A percentile compares a stretch with the other conserved stretches of the same genome.
Evolutionary conservation across 23 red algal genomes (phyloP).

Genomic region (Porphyridium purpureum): DNA sequence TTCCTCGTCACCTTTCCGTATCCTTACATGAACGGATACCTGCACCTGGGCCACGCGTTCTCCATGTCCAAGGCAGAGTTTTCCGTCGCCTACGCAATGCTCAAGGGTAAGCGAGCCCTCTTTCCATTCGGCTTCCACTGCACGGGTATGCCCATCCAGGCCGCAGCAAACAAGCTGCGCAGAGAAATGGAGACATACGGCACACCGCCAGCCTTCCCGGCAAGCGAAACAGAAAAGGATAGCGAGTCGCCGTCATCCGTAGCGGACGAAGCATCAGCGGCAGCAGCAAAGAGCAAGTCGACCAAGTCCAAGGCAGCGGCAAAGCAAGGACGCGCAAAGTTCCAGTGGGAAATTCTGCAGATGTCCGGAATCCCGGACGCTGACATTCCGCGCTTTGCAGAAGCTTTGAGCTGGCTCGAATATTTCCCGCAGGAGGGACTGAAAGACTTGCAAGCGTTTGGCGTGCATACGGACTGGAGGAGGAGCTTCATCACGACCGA

Average conservation of each 20-base stretch:
- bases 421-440: slow-evolving; percentile 78
- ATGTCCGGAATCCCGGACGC: slow-evolving; percentile 47
- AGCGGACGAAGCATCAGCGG: not conserved
- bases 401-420: slow-evolving; percentile 67
- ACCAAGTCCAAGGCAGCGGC: slow-evolving; percentile 60
- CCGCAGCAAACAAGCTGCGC: slow-evolving; percentile 66
- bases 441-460: slow-evolving; percentile 44
- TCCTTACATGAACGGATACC: slow-evolving; percentile 89
- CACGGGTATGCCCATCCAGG: slow-evolving; percentile 99
- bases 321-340: slow-evolving; percentile 41
- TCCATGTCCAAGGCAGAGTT: slow-evolving; percentile 97
- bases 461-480: slow-evolving; percentile 84
- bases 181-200: slow-evolving; percentile 68
- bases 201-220: slow-evolving; percentile 57
- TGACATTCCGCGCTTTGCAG: slow-evolving; percentile 63
- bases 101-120: slow-evolving; percentile 53
- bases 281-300: slow-evolving; percentile 16
- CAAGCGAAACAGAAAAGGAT: slow-evolving; percentile 4
- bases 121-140: slow-evolving; percentile 98
- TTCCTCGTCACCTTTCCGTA: slow-evolving; percentile 96
- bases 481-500: slow-evolving; percentile 97
- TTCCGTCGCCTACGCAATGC: slow-evolving; percentile 55
- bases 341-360: slow-evolving; percentile 80
- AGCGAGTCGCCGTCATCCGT: not conserved
- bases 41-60: slow-evolving; percentile 97